Evolutionary conservation across 176 grass and related monocot species (phyloP).

Genomic region (Cenchrus fungigraminus): DNA sequence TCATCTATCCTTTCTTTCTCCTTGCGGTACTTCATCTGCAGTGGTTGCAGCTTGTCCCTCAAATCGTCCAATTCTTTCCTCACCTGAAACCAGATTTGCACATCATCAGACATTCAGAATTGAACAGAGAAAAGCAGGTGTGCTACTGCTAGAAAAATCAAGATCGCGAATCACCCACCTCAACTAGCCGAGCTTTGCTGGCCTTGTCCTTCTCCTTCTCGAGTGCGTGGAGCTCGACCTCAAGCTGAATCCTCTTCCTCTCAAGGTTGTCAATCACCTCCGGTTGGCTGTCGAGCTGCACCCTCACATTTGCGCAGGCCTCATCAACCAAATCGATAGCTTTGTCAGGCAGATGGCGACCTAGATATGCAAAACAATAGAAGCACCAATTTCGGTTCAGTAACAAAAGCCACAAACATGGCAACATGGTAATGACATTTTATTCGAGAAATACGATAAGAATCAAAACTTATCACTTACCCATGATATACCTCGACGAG

Average conservation of each 20-base stretch:
- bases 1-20: conserved; percentile 90
- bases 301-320: conserved; percentile 84
- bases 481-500: conserved; percentile 78
- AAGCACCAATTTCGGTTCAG: background rate
- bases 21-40: conserved; percentile 78
- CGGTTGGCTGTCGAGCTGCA: conserved; percentile 82
- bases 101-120: background rate
- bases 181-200: conserved; percentile 67
- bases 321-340: conserved; percentile 87
- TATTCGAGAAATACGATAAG: background rate
- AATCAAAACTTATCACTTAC: conserved; percentile 28
- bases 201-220: conserved; percentile 96
- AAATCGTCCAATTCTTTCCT: conserved; percentile 75
- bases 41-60: conserved; percentile 79
- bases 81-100: conserved; percentile 41
- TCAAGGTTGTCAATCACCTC: conserved; percentile 88
- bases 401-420: background rate
- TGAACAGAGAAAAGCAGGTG: background rate
- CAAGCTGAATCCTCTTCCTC: conserved; percentile 78
- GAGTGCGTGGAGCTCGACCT: conserved; percentile 75
- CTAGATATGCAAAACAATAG: conserved; percentile 22
- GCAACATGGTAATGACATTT: background rate
- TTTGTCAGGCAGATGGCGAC: conserved; percentile 78
- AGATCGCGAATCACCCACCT: background rate
- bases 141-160: background rate